Conservation (phyloP, 2,329 filamentous ascomycete genomes). For the Penicillium frequentans region DNA sequence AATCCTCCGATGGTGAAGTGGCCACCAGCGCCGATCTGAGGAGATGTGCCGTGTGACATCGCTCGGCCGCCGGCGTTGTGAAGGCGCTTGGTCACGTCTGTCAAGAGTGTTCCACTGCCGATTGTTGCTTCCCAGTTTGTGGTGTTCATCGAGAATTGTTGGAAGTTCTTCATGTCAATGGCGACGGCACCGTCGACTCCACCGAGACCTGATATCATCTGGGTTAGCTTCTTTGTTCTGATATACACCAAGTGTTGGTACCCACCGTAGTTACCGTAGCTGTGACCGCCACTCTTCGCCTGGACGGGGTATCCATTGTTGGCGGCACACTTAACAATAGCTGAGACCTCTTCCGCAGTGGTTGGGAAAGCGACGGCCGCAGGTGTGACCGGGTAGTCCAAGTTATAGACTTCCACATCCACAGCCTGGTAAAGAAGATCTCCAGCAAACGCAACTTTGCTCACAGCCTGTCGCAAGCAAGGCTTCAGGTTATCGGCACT, state of each 20-base stretch:
- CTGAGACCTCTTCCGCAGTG: conserved; percentile 45
- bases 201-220: conserved; percentile 22
- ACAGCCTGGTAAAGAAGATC: conserved; percentile 11
- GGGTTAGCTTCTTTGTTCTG: not conserved
- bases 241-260: not conserved
- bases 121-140: conserved; percentile 33
- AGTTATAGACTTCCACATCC: conserved; percentile 13
- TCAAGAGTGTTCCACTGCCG: conserved; percentile 33
- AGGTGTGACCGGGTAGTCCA: conserved; percentile 22
- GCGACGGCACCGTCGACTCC: conserved; percentile 31
- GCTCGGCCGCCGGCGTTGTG: conserved; percentile 28
- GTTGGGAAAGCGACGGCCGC: conserved; percentile 32
- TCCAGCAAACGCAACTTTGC: conserved; percentile 9
- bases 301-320: conserved; percentile 49
- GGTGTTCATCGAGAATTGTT: conserved; percentile 33
- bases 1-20: conserved; percentile 39
- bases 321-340: conserved; percentile 49
- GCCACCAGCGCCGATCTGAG: conserved; percentile 37
- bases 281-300: conserved; percentile 55
- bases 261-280: conserved; percentile 52
- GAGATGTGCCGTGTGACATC: conserved; percentile 37
- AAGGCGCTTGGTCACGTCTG: conserved; percentile 32
- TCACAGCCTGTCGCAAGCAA: not conserved
- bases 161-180: conserved; percentile 32
- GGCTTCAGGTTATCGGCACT: conserved; percentile 4